Base-by-base conservation (phyloP, 306 rosid species). In the Fragaria ananassa region DNA sequence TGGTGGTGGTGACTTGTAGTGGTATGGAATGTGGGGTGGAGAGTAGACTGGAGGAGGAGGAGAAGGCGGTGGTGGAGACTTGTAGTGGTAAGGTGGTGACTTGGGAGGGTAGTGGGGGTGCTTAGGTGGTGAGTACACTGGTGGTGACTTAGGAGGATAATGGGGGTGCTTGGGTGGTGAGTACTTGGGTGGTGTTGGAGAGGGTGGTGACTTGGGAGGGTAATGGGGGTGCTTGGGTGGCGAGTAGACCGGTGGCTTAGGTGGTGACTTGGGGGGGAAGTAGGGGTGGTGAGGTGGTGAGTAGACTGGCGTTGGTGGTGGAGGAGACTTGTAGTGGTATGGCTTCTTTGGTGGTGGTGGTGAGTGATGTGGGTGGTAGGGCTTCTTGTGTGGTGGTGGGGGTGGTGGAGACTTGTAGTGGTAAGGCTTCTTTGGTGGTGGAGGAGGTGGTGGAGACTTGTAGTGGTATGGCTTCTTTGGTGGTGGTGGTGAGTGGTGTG, bases 381-480 rank as follows among this genome's bases (percentile, higher is more conserved):
- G 78, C 2, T 65, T 5, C 41, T 64, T 45, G 1, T 78, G 64
- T 17, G 81, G 80, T 13, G 19, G 68, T 14, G 66, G 76, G 0
- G 83, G 76, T 3, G 79, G 79, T 10, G 82, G 69, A 0, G 76
- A 67, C 56, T 53, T 53, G 74, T 69, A 37, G 4, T 37, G 76
- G 15, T 19, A 58, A 4, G 44, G 44, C 9, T 39, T 39, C 44
- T 7, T 39, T 6, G 44, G 44, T 39, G 44, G 74, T 6, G 29
- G 74, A 34, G 78, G 70, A 2, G 78, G 81, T 42, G 81, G 70
- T 0, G 85, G 90, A 1, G 89, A 84, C 23, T 46, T 53, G 72
- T 82, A 82, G 17, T 67, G 19, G 68, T 82, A 82, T 3, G 79
- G 80, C 4, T 42, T n/a, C 41, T 31, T 25, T 0, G 82, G 80